phyloP scores from a whole-genome alignment of 2,329 filamentous ascomycete genomes.

The Pochonia chlamydosporia region DNA sequence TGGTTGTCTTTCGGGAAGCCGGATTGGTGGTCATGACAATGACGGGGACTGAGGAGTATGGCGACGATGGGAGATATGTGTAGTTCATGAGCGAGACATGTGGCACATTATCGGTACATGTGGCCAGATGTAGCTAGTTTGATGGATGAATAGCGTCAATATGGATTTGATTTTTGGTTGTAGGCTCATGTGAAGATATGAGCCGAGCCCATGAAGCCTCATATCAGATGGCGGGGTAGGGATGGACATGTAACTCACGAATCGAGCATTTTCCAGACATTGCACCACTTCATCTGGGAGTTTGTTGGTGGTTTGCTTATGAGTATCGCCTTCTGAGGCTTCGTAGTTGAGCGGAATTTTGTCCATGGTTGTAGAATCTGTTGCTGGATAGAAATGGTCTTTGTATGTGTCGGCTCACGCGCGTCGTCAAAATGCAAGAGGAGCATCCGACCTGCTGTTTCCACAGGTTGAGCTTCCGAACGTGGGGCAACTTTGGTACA shows the following conservation, averaged over 20 bases:
- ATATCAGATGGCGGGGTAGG: background rate
- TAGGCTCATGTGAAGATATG: background rate
- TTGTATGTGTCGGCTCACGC: background rate
- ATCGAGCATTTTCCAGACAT: slow-evolving; percentile 90
- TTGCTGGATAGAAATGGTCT: background rate
- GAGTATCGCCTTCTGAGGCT: slow-evolving; percentile 65
- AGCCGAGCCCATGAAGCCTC: no score
- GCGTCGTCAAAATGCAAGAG: background rate
- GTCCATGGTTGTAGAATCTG: slow-evolving; percentile 36
- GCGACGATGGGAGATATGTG: slow-evolving; percentile 82
- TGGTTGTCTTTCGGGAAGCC: slow-evolving; percentile 71
- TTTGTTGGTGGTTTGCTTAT: slow-evolving; percentile 61
- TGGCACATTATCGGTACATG: slow-evolving; percentile 74
- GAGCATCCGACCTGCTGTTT: background rate
- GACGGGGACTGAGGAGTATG: slow-evolving; percentile 63
- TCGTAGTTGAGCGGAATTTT: slow-evolving; percentile 70
- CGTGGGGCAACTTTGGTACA: background rate
- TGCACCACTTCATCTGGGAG: slow-evolving; percentile 82
- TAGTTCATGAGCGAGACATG: slow-evolving; percentile 99
- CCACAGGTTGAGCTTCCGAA: no score
- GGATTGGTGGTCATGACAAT: slow-evolving; percentile 93
- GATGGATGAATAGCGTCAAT: background rate
- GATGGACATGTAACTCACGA: slow-evolving; percentile 52
- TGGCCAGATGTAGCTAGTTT: slow-evolving; percentile 83
- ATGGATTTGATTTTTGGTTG: background rate